These are phyloP conservation scores for Dissoconium aciculare DNA, from an alignment of 2,329 filamentous ascomycete species.

Conservation along the genomic window DNA sequence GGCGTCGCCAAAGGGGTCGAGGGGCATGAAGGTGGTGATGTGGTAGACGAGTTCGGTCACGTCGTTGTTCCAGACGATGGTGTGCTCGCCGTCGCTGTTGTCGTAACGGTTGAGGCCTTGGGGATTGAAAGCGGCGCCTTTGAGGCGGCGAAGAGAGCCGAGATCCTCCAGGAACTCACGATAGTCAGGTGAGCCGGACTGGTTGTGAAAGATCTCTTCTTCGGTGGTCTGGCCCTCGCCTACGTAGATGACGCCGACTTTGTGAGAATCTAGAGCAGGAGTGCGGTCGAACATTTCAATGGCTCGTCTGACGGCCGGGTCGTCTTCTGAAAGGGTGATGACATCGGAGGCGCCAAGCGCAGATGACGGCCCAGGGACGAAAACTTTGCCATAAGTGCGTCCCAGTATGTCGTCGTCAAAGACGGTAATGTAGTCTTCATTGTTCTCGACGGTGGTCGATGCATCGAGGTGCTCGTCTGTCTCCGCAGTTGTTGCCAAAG, in stretches of 20 bases:
- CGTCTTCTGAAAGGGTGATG: conserved; percentile 56
- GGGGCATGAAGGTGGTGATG: conserved; percentile 95
- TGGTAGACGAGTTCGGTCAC: conserved; percentile 94
- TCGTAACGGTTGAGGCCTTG: conserved; percentile 72
- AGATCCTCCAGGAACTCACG: conserved; percentile 69
- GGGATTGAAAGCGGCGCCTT: conserved; percentile 77
- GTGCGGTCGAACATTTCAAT: conserved; percentile 73
- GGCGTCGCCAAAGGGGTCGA: conserved; percentile 60
- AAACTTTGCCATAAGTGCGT: conserved; percentile 29
- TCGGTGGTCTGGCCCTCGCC: conserved; percentile 74
- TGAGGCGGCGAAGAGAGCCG: conserved; percentile 65
- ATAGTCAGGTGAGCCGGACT: conserved; percentile 75
- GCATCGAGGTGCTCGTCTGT: conserved; percentile 11
- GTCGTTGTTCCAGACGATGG: conserved; percentile 86
- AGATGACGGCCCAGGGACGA: conserved; percentile 31
- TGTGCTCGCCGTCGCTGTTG: conserved; percentile 70
- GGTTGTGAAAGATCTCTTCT: conserved; percentile 71
- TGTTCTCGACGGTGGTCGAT: conserved; percentile 13
- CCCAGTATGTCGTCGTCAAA: conserved; percentile 14
- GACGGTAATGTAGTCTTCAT: conserved; percentile 18
- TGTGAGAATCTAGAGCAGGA: conserved; percentile 85
- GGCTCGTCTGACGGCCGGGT: conserved; percentile 48
- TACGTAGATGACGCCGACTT: conserved; percentile 87
- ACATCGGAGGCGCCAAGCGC: conserved; percentile 15
- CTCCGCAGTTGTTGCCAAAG: conserved; percentile 4